Conservation (phyloP, 179 eudicot species). For the Spinacia oleracea region DNA sequence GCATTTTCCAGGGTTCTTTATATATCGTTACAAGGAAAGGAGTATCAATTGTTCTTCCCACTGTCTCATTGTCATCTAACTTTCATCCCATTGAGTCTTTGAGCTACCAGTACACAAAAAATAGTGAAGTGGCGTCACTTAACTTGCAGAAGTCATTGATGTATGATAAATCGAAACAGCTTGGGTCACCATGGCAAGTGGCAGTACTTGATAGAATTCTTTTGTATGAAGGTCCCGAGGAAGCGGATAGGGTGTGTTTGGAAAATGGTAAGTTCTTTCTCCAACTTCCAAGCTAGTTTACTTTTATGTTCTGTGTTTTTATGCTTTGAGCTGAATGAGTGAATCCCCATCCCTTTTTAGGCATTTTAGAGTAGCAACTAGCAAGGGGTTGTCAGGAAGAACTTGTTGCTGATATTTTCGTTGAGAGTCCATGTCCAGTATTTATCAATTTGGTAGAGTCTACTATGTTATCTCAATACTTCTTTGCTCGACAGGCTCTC, state of each 20-base stretch:
- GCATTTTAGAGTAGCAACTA: not conserved
- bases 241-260: conserved; percentile 74
- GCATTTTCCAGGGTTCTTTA: conserved; percentile 68
- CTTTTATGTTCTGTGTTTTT: not conserved
- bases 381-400: not conserved
- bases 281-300: conserved; percentile 5
- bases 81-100: conserved; percentile 55
- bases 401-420: not conserved
- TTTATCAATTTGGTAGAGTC: not conserved
- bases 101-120: conserved; percentile 38
- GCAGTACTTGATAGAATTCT: conserved; percentile 81
- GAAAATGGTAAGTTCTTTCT: conserved; percentile 66
- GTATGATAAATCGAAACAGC: conserved; percentile 31
- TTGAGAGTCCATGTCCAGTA: not conserved
- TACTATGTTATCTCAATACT: not conserved
- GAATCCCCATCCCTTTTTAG: not conserved
- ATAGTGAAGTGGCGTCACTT: conserved; percentile 26
- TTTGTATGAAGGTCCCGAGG: conserved; percentile 81
- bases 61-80: conserved; percentile 66
- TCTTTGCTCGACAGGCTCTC: not conserved
- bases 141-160: conserved; percentile 39
- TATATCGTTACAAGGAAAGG: conserved; percentile 70
- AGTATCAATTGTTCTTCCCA: conserved; percentile 80
- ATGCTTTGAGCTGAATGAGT: conserved; percentile 9
- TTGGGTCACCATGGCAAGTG: conserved; percentile 73